phyloP scores from a whole-genome alignment of 2,329 filamentous ascomycete species.

The Aspergillus candidus region DNA sequence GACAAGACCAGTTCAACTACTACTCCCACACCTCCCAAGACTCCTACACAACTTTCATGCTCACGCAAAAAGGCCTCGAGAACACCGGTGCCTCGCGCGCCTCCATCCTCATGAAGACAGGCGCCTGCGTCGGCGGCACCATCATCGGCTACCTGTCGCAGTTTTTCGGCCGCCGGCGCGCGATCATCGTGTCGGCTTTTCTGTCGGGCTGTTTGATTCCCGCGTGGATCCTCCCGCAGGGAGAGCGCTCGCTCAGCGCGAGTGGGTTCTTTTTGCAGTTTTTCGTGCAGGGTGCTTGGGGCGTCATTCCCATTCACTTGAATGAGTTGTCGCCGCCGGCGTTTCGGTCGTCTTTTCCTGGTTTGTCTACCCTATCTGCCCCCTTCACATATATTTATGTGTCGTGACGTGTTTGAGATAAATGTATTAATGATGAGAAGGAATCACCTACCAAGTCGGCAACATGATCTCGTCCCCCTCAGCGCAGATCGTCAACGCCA shows the following conservation, averaged over 20 bases:
- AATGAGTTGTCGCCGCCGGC: slow-evolving; percentile 69
- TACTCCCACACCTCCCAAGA: slow-evolving; percentile 78
- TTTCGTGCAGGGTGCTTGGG: slow-evolving; percentile 66
- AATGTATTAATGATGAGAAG: no score
- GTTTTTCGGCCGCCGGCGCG: slow-evolving; percentile 61
- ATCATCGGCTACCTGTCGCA: slow-evolving; percentile 63
- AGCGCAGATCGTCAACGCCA: slow-evolving; percentile 70
- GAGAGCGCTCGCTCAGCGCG: slow-evolving; percentile 24
- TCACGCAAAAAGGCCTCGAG: slow-evolving; percentile 62
- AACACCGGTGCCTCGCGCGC: slow-evolving; percentile 63
- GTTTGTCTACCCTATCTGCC: no score
- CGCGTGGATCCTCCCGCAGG: slow-evolving; percentile 57
- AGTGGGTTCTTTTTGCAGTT: slow-evolving; percentile 50
- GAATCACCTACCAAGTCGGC: slow-evolving; percentile 66
- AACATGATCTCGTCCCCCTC: slow-evolving; percentile 58
- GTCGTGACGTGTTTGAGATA: no score
- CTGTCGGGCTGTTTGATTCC: slow-evolving; percentile 64
- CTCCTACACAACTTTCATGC: slow-evolving; percentile 76
- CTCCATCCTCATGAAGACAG: slow-evolving; percentile 74
- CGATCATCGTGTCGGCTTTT: slow-evolving; percentile 54
- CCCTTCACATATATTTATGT: no score
- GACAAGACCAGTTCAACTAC: slow-evolving; percentile 50
- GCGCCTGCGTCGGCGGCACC: slow-evolving; percentile 58
- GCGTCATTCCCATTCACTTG: slow-evolving; percentile 64
- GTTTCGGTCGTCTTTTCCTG: slow-evolving; percentile 63